phyloP scores from a whole-genome alignment of 352 stramenopile genomes.

The Globisporangium canariense region DNA sequence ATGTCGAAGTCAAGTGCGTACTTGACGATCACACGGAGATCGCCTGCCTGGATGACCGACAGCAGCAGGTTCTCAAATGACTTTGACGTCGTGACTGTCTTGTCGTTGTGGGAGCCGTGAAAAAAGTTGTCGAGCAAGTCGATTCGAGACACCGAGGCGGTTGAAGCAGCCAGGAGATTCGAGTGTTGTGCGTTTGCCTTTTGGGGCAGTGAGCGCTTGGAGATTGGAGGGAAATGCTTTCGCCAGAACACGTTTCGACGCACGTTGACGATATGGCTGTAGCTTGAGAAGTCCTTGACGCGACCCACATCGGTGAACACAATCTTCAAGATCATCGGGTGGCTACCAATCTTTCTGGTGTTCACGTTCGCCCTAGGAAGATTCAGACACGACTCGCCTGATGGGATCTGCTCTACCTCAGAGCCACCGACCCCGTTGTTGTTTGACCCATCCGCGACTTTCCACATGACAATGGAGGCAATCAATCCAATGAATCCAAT shows the following conservation, averaged over 20 bases:
- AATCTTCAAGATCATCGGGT: slow-evolving; percentile 16
- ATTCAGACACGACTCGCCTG: slow-evolving; percentile 3
- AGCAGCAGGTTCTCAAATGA: slow-evolving; percentile 64
- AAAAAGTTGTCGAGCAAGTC: slow-evolving; percentile 58
- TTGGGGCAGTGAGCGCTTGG: not conserved
- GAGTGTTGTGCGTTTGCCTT: not conserved
- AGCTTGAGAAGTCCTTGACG: slow-evolving; percentile 33
- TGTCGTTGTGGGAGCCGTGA: slow-evolving; percentile 50
- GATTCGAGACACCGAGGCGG: slow-evolving; percentile 16
- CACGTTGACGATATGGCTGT: slow-evolving; percentile 27
- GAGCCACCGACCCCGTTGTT: too few relatives aligned
- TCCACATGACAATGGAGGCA: slow-evolving; percentile 21
- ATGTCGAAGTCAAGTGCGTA: slow-evolving; percentile 34
- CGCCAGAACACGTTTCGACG: slow-evolving; percentile 66
- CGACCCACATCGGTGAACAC: slow-evolving; percentile 25
- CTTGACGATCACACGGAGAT: slow-evolving; percentile 46
- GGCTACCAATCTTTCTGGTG: not conserved
- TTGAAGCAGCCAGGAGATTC: not conserved
- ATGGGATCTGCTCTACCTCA: not conserved
- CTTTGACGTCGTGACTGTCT: slow-evolving; percentile 29
- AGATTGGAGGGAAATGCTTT: slow-evolving; percentile 35
- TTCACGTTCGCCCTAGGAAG: not conserved
- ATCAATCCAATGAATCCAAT: slow-evolving; percentile 59
- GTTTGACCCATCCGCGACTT: not conserved
- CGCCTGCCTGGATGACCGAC: slow-evolving; percentile 41